Base-by-base conservation (phyloP, 805 yeast genomes). In the Zygosaccharomyces bisporus region DNA sequence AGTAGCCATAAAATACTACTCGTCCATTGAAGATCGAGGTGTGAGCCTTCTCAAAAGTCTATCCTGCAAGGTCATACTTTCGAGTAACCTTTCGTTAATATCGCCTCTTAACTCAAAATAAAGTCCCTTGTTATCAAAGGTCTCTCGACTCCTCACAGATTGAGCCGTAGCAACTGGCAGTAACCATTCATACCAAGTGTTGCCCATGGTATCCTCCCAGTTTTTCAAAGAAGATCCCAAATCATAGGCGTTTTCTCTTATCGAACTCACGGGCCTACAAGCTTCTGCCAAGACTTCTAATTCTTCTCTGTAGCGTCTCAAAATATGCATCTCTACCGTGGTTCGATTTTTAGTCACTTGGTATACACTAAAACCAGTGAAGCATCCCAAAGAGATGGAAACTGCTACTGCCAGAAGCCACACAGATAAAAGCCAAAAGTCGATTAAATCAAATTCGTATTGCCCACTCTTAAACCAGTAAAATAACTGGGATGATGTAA, bases 151-250 rank as follows among this genome's bases (percentile, higher is more conserved):
- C 31, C 50, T 53, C 3, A 46, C 47, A 1, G 54, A 56, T 35
- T 47, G 39, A 12, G 41, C 32, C 3, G 63, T 63, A 6, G 19
- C 40, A 4, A 75, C 49, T 0, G 98, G 98, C 1, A 89, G 58
- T 6, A 82, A 38, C 96, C 96, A 89, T 48, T 81, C 80, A 6
- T 49, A 37, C 76, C 80, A 73, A 1, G 67, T 61, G 2, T 61
- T 48, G 0, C 99, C 99, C 95, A 91, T 83, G 1, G 86, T 76
- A 4, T 74, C 68, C 14, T 58, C 50, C 86, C 89, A 81, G 61
- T 93, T 93, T 5, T 63, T 59, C 24, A 36, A 56, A 37, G 56
- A 50, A 17, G 60, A 58, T 0, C 97, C 96, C 30, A 91, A 58
- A 63, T 90, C 87, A 64, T 81, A 93, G 3, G 87, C 69, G 62